Evolutionary conservation across 352 stramenopile species (phyloP).

Genomic region (Phytopythium montanum): DNA sequence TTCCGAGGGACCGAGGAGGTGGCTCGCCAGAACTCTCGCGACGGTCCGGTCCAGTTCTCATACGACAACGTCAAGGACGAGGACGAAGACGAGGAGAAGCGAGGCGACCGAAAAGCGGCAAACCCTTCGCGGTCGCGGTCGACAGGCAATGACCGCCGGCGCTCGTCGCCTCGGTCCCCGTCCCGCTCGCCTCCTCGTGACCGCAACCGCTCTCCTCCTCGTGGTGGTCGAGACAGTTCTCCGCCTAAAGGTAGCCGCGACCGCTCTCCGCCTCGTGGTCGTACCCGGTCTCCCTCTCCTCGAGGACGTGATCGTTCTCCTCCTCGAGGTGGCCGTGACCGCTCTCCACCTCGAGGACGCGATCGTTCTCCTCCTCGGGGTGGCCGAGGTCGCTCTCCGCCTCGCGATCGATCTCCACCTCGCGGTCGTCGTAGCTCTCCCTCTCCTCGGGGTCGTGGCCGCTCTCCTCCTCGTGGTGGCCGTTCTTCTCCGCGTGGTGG

Average conservation of each 20-base stretch:
- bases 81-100: slow-evolving; percentile 24
- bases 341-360: slow-evolving; percentile 28
- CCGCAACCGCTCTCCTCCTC: neutral
- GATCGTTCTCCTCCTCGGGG: too few species aligned
- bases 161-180: slow-evolving; percentile 25
- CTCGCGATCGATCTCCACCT: slow-evolving; percentile 1
- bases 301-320: slow-evolving; percentile 13
- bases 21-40: slow-evolving; percentile 27
- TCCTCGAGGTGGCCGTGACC: slow-evolving; percentile 11
- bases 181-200: slow-evolving; percentile 17
- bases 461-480: slow-evolving; percentile 15
- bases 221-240: too few species aligned
- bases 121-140: slow-evolving; percentile 14
- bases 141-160: slow-evolving; percentile 13
- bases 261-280: slow-evolving; percentile 5
- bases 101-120: slow-evolving; percentile 6
- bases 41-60: slow-evolving; percentile 87
- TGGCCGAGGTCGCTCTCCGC: neutral
- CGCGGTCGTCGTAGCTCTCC: too few species aligned
- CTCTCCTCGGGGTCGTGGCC: too few species aligned
- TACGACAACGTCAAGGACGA: slow-evolving; percentile 51
- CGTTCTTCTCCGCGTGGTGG: slow-evolving; percentile 14
- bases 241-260: too few species aligned
- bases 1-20: slow-evolving; percentile 83
- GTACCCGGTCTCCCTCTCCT: slow-evolving; percentile 2